Evolutionary conservation across 1,139 yeast species (phyloP).

Genomic region (Geotrichum australiense): DNA sequence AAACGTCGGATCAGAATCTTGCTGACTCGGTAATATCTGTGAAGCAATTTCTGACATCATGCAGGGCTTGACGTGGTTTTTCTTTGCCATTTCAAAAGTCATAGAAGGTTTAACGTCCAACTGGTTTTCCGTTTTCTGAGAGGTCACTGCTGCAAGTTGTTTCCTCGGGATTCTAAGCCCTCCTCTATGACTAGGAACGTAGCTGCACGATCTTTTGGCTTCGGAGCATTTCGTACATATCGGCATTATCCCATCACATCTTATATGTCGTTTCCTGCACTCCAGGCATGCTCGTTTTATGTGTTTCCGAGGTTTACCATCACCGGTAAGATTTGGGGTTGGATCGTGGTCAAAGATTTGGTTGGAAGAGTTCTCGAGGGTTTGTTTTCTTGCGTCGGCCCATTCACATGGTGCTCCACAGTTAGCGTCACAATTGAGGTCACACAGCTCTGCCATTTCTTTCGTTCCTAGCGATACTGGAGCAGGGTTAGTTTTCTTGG

Average conservation of each 20-base stretch:
- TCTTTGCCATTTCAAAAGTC: too few relatives aligned
- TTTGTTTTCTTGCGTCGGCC: conserved; percentile 6
- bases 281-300: conserved; percentile 19
- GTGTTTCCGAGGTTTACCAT: conserved; percentile 19
- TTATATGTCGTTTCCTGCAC: conserved; percentile 18
- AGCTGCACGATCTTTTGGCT: conserved; percentile 15
- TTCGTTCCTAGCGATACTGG: conserved; percentile 11
- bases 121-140: too few relatives aligned
- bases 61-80: too few relatives aligned
- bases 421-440: conserved; percentile 13
- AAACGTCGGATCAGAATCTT: too few relatives aligned
- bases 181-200: conserved; percentile 18
- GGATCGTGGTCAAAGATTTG: conserved; percentile 4
- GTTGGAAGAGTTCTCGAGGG: background rate
- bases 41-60: too few relatives aligned
- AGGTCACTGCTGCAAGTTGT: too few relatives aligned
- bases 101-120: too few relatives aligned
- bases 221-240: conserved; percentile 18
- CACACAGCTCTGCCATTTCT: conserved; percentile 13
- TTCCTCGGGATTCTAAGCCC: conserved; percentile 19
- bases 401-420: conserved; percentile 15
- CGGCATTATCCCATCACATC: conserved; percentile 19
- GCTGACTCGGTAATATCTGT: too few relatives aligned
- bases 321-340: conserved; percentile 13
- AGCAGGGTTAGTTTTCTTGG: background rate